Evolutionary conservation across 2,329 filamentous ascomycete genomes (phyloP).

Genomic region (Epichloe gansuensis): DNA sequence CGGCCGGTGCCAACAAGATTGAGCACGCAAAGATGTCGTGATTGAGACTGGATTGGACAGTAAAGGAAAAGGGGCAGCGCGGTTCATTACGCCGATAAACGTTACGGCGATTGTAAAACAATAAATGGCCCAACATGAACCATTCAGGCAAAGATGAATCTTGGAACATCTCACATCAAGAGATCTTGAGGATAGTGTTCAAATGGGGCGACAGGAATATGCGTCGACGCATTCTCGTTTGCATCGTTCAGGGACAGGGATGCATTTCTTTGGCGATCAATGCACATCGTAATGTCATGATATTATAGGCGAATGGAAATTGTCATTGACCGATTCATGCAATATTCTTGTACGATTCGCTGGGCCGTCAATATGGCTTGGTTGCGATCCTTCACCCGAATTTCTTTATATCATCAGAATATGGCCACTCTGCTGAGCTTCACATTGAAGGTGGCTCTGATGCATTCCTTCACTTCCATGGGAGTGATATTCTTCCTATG

Average conservation of each 20-base stretch:
- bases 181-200: too few species aligned
- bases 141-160: not conserved
- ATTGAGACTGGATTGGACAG: not conserved
- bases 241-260: not conserved
- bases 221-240: not conserved
- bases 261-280: not conserved
- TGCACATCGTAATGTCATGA: not conserved
- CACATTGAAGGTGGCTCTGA: too few species aligned
- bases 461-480: too few species aligned
- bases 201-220: not conserved
- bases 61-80: not conserved
- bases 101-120: not conserved
- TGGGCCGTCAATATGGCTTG: not conserved
- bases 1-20: constrained; percentile 1
- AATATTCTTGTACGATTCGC: not conserved
- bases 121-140: not conserved
- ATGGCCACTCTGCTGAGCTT: too few species aligned
- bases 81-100: not conserved
- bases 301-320: not conserved
- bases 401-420: not conserved
- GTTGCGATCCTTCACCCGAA: not conserved
- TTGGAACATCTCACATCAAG: not conserved
- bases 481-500: too few species aligned
- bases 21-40: constrained; percentile 3
- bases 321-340: not conserved